Base-by-base conservation (phyloP, 2,329 filamentous ascomycete species). In the Cordyceps cateniannulata region DNA sequence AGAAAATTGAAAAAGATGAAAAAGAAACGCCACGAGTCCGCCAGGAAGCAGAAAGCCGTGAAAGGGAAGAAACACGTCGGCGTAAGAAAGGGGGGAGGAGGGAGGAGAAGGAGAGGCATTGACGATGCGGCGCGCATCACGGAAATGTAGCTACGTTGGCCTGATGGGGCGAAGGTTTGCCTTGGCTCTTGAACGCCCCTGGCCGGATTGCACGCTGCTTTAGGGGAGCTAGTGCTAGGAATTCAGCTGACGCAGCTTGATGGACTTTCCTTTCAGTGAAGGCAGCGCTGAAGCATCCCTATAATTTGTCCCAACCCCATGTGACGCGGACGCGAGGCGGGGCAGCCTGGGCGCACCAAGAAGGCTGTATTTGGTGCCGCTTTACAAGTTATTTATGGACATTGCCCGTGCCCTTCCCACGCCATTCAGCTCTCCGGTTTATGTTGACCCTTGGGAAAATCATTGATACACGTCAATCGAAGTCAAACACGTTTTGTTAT, bases 71-170 rank as follows among this genome's bases (percentile, higher is more conserved):
- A 63, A 52, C 47, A 61, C 52, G 55, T 61, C 54, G 55, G 20
- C 45, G 52, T 42, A 42, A 60, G 20, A 57, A 59, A 50, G 53
- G 53, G 44, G 32, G 35, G 42, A 8, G 20, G 42, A 18, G 22
- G 22, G 29, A 61, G 63, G 60, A 56, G 59, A 65, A 61, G 52
- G 64, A 35, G 35, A 62, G 61, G 48, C 61, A 61, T 62, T 63
- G 62, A 62, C 60, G 64, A 62, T 60, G 57, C 62, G 58, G 59
- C 63, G 63, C 62, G 64, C 64, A 59, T 58, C 52, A 62, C 66
- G 66, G 68, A 72, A 68, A 70, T 73, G 71, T 73, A 73, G 71
- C 71, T 73, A 72, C 71, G 73, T 71, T 73, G 72, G 72, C 72
- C 72, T 74, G 63, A 72, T 71, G 68, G 55, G 55, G 55, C 45